Percentiles rank a stretch among this genome's conserved stretches.
Evolutionary conservation across 768 basidiomycete species (phyloP).

Genomic region (Dentipellis sp.): DNA sequence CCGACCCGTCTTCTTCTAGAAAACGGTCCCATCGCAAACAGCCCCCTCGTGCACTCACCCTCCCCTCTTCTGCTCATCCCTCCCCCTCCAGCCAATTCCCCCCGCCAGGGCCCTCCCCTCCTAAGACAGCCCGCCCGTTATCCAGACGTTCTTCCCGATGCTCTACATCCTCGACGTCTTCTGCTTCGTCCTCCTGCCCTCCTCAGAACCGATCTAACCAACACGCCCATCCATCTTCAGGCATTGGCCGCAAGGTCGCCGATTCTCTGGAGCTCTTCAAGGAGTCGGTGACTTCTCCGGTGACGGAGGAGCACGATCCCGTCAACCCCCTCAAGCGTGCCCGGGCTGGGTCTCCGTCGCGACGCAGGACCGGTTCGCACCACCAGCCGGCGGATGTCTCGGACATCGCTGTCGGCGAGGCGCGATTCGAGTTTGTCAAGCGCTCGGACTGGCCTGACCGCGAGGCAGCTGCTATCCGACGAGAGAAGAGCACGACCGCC

Average conservation of each 20-base stretch:
- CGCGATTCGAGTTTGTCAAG: conserved; percentile 75
- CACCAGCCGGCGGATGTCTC: conserved; percentile 23
- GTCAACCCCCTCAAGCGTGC: conserved; percentile 18
- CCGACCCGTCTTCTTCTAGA: conserved; percentile 8
- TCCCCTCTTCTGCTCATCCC: background rate
- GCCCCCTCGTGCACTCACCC: conserved; percentile 6
- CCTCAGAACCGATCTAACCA: conserved; percentile 26
- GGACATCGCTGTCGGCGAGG: conserved; percentile 45
- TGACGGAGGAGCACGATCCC: conserved; percentile 24
- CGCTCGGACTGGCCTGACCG: conserved; percentile 81
- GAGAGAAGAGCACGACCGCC: conserved; percentile 57
- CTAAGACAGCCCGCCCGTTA: conserved; percentile 9
- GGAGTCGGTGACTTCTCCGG: conserved; percentile 43
- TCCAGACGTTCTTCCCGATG: conserved; percentile 9
- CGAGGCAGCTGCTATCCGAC: conserved; percentile 58
- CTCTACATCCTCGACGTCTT: conserved; percentile 20
- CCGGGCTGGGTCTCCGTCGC: conserved; percentile 16
- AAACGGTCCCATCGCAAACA: conserved; percentile 7
- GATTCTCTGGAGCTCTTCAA: conserved; percentile 77
- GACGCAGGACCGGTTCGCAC: conserved; percentile 24
- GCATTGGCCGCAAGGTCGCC: conserved; percentile 76
- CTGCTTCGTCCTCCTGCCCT: conserved; percentile 22
- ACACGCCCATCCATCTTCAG: conserved; percentile 21
- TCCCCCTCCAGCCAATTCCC: conserved; percentile 5
- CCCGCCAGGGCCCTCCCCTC: conserved; percentile 6